These are phyloP conservation scores for Cyclocybe cylindracea DNA, from an alignment of 768 basidiomycete genomes.

Conservation along the genomic window DNA sequence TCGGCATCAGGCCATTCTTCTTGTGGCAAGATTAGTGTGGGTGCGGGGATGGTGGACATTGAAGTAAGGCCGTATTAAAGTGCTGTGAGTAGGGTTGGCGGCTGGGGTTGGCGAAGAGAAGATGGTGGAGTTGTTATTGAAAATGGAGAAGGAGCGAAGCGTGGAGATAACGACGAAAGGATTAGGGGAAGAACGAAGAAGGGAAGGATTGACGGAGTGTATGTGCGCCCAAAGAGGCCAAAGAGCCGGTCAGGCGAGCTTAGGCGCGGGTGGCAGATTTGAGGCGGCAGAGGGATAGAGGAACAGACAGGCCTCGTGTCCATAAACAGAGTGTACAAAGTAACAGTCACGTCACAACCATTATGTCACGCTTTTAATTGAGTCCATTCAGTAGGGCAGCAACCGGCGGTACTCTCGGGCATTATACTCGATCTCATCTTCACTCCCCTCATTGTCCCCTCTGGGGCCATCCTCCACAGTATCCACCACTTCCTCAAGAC, in stretches of 20 bases:
- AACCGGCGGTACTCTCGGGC: slow-evolving; percentile 60
- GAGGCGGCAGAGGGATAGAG: slow-evolving; percentile 10
- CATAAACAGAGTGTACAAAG: slow-evolving; percentile 32
- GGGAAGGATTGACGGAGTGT: background rate
- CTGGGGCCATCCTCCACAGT: slow-evolving; percentile 28
- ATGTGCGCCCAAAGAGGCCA: slow-evolving; percentile 4
- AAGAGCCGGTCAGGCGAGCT: slow-evolving; percentile 9
- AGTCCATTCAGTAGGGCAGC: slow-evolving; percentile 56
- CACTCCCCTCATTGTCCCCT: slow-evolving; percentile 39
- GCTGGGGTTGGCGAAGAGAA: background rate
- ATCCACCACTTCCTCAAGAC: slow-evolving; percentile 58
- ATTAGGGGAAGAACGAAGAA: slow-evolving; percentile 4
- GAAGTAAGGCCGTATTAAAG: slow-evolving; percentile 15
- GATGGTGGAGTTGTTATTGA: background rate
- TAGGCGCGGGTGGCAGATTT: slow-evolving; percentile 12
- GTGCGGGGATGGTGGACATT: slow-evolving; percentile 66
- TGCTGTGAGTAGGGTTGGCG: background rate
- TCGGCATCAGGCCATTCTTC: slow-evolving; percentile 90
- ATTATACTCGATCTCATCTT: slow-evolving; percentile 61
- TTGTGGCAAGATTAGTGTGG: slow-evolving; percentile 48
- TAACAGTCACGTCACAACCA: slow-evolving; percentile 18
- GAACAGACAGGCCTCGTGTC: slow-evolving; percentile 16
- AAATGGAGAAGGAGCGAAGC: slow-evolving; percentile 1
- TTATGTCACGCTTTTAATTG: background rate
- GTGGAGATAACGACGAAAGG: slow-evolving; percentile 1